A percentile compares a stretch with the other conserved stretches of the same genome.
Evolutionary conservation across 768 basidiomycete genomes (phyloP).

Genomic region (Boletus bicolor): DNA sequence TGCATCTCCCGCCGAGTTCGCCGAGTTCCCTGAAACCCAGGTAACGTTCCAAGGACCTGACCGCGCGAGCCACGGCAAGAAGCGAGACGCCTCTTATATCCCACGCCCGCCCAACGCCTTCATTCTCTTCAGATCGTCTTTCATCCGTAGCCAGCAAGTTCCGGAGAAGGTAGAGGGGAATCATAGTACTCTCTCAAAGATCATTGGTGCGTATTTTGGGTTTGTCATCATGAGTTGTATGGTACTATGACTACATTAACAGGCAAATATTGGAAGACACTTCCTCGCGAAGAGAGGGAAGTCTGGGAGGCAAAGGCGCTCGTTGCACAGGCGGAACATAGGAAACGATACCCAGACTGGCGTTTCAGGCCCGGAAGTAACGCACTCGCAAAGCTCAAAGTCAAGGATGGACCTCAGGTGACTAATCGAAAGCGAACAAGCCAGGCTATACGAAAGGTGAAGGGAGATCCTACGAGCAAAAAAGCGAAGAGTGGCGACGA

Average conservation of each 20-base stretch:
- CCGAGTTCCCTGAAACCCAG: constrained; percentile 18
- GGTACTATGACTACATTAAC: neutral
- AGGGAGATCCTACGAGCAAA: constrained; percentile 31
- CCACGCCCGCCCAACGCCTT: constrained; percentile 84
- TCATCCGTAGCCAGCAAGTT: constrained; percentile 71
- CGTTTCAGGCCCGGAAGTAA: constrained; percentile 68
- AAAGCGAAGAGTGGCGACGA: constrained; percentile 41
- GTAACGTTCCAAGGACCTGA: constrained; percentile 30
- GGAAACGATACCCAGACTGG: constrained; percentile 77
- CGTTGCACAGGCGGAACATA: constrained; percentile 69
- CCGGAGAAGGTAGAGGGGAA: constrained; percentile 78
- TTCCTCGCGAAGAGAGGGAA: constrained; percentile 62
- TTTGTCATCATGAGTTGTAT: neutral
- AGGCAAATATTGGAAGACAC: constrained; percentile 76
- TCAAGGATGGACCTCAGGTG: constrained; percentile 39
- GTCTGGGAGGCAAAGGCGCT: constrained; percentile 76
- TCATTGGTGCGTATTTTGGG: constrained; percentile 51
- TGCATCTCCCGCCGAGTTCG: constrained; percentile 18
- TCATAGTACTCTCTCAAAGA: constrained; percentile 76
- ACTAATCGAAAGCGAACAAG: constrained; percentile 28
- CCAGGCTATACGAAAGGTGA: constrained; percentile 28
- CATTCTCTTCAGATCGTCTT: constrained; percentile 78
- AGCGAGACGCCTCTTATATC: constrained; percentile 70
- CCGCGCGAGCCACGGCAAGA: constrained; percentile 54
- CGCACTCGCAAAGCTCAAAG: constrained; percentile 37